phyloP scores from a whole-genome alignment of 164 flowering plant species.

The grape (Vitis vinifera) region DNA sequence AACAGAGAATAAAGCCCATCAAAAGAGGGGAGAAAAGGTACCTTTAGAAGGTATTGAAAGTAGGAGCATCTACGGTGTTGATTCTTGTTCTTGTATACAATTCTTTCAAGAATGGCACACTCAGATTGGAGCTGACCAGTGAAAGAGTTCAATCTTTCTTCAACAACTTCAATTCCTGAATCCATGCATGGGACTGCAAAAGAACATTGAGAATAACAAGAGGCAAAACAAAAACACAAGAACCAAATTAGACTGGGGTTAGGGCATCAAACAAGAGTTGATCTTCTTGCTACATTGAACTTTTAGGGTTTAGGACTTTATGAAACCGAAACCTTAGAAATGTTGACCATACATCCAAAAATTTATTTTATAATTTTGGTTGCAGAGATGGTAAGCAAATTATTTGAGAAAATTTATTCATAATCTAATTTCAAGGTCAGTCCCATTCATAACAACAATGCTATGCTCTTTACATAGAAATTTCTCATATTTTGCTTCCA shows the following conservation, averaged over 20 bases:
- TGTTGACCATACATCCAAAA: too few relatives aligned
- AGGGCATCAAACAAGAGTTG: not conserved
- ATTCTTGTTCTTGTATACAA: slow-evolving; percentile 77
- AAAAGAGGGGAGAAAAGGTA: slow-evolving; percentile 5
- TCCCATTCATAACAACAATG: too few relatives aligned
- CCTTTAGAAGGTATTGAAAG: slow-evolving; percentile 71
- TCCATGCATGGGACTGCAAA: slow-evolving; percentile 19
- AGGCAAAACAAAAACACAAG: not conserved
- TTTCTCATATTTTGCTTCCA: too few relatives aligned
- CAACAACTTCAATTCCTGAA: slow-evolving; percentile 28
- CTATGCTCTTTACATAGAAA: too few relatives aligned
- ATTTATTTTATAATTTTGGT: too few relatives aligned
- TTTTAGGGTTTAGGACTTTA: too few relatives aligned
- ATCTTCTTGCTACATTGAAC: too few relatives aligned
- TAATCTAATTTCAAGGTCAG: too few relatives aligned
- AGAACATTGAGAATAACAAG: not conserved
- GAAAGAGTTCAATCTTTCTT: slow-evolving; percentile 45
- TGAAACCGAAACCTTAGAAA: too few relatives aligned
- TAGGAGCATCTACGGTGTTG: slow-evolving; percentile 72
- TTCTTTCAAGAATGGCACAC: slow-evolving; percentile 55
- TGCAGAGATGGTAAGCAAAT: too few relatives aligned
- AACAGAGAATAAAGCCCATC: not conserved
- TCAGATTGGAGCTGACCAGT: slow-evolving; percentile 49
- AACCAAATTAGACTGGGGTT: not conserved
- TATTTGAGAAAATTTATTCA: too few relatives aligned